A percentile compares a stretch with the other conserved stretches of the same genome.
These are phyloP conservation scores for Aspergillus avenaceus DNA, from an alignment of 495 filamentous ascomycete species.

Conservation along the genomic window DNA sequence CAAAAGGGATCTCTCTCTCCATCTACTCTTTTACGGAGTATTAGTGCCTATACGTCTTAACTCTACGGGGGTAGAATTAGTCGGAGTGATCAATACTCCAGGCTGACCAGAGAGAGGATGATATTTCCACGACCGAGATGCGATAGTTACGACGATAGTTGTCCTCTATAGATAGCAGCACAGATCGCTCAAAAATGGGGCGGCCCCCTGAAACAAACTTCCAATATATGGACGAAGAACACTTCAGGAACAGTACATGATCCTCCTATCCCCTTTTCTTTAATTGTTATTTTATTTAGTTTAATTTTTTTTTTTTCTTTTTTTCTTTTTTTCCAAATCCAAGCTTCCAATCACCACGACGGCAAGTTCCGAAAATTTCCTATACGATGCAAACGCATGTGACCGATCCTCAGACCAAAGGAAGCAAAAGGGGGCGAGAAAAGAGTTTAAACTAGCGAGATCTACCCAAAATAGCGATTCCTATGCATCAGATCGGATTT, in stretches of 20 bases:
- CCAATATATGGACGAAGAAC: background rate
- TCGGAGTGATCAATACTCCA: no score
- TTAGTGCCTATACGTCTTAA: no score
- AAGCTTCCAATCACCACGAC: background rate
- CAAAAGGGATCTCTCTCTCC: no score
- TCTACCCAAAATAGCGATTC: background rate
- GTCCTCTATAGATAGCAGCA: background rate
- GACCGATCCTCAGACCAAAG: background rate
- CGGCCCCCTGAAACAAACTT: background rate
- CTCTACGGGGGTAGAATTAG: no score
- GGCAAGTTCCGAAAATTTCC: slow-evolving; percentile 1
- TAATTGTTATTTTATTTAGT: no score
- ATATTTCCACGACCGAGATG: background rate
- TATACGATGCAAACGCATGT: background rate
- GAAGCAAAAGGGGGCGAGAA: background rate
- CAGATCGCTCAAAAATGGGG: background rate
- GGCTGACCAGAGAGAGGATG: background rate
- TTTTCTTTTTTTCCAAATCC: background rate
- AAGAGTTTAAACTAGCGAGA: slow-evolving; percentile 1
- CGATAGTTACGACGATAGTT: no score
- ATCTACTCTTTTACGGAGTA: no score
- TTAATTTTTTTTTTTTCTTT: no score
- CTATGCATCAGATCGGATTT: background rate
- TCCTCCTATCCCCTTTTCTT: no score
- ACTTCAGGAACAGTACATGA: no score